These are phyloP conservation scores for Colletotrichum lindemuthianum DNA, from an alignment of 2,329 filamentous ascomycete genomes.

Conservation along the genomic window DNA sequence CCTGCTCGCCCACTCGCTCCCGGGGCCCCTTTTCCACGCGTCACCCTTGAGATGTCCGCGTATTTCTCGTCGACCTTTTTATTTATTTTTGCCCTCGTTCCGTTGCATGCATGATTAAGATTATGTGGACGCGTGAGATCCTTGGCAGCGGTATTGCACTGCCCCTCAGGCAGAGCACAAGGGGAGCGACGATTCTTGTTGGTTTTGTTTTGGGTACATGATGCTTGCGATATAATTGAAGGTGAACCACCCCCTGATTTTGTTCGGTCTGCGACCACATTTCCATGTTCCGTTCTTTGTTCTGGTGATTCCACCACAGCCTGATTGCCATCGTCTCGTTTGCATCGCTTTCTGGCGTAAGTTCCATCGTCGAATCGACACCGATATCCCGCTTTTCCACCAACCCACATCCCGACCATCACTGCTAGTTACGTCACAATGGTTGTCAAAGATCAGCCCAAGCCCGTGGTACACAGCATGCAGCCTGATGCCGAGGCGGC, in stretches of 20 bases:
- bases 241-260: neutral
- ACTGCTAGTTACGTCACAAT: neutral
- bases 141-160: slow-evolving; percentile 20
- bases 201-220: neutral
- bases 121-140: slow-evolving; percentile 16
- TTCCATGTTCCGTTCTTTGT: neutral
- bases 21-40: too few species aligned
- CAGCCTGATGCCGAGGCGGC: slow-evolving; percentile 1
- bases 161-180: slow-evolving; percentile 2
- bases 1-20: neutral
- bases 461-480: slow-evolving; percentile 13
- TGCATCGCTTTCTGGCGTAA: too few species aligned
- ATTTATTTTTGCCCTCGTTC: neutral
- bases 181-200: slow-evolving; percentile 4
- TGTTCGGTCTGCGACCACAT: neutral
- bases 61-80: neutral
- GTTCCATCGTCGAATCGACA: too few species aligned
- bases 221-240: slow-evolving; percentile 16
- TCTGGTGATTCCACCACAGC: neutral
- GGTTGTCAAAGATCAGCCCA: slow-evolving; percentile 21
- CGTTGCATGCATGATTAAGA: slow-evolving; percentile 2
- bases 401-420: slow-evolving; percentile 4
- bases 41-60: too few species aligned
- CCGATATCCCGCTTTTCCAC: neutral
- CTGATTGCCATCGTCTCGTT: too few species aligned